Conservation (phyloP, 2,329 filamentous ascomycete genomes). For the Dothistroma pini region DNA sequence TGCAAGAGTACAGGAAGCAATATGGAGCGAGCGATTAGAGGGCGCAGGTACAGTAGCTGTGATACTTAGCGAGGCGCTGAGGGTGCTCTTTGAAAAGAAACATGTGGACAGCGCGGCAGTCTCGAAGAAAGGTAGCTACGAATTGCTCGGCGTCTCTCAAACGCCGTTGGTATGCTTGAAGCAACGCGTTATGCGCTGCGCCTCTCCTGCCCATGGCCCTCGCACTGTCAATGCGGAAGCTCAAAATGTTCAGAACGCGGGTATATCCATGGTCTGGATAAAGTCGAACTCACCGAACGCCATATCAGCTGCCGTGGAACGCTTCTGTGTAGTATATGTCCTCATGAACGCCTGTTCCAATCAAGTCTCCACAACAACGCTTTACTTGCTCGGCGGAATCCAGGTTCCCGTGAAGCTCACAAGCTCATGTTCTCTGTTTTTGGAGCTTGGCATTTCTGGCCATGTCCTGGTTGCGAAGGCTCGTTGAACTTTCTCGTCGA, state of each 20-base stretch:
- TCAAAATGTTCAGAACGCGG: neutral
- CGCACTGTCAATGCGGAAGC: neutral
- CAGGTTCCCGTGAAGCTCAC: neutral
- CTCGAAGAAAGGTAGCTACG: no score
- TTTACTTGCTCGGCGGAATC: neutral
- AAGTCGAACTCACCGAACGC: neutral
- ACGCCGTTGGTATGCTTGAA: no score
- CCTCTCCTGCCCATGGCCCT: no score
- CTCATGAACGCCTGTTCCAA: neutral
- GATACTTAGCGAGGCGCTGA: neutral
- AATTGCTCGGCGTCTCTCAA: no score
- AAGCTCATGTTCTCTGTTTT: neutral
- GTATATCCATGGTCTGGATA: neutral
- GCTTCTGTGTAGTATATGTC: no score
- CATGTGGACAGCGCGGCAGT: neutral
- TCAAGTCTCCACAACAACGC: neutral
- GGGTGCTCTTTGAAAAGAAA: neutral
- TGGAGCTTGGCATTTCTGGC: neutral
- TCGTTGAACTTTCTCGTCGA: neutral
- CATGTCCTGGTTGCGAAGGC: neutral
- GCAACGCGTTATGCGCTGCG: no score
- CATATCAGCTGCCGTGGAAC: neutral
- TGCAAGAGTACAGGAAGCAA: slow-evolving; percentile 65
- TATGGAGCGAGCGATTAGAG: slow-evolving; percentile 34
- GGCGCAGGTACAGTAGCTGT: neutral